Evolutionary conservation across 192 early-diverging fungal species (phyloP).

Genomic region (Backusella morwellensis): DNA sequence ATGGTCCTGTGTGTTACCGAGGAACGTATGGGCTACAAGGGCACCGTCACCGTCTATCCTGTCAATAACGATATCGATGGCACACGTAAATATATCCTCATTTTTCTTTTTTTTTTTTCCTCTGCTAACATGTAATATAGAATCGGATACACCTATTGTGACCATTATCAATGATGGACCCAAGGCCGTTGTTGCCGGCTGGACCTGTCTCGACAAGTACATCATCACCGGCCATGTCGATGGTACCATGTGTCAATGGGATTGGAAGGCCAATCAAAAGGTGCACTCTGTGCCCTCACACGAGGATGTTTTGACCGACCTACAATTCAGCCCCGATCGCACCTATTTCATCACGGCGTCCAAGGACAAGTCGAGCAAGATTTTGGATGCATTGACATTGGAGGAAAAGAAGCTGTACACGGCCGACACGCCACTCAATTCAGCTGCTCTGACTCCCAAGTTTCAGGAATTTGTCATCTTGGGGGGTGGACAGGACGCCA

Average conservation of each 20-base stretch:
- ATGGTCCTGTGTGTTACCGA: slow-evolving; percentile 94
- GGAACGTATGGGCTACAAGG: slow-evolving; percentile 89
- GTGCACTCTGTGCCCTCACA: slow-evolving; percentile 69
- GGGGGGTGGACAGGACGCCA: slow-evolving; percentile 99
- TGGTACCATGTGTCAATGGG: slow-evolving; percentile 86
- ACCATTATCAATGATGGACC: slow-evolving; percentile 65
- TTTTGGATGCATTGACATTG: slow-evolving; percentile 86
- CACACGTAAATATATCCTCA: slow-evolving; percentile 28
- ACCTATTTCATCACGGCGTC: slow-evolving; percentile 95
- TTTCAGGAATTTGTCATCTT: slow-evolving; percentile 78
- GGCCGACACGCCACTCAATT: slow-evolving; percentile 89
- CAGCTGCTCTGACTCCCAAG: slow-evolving; percentile 87
- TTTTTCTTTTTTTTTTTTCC: neutral
- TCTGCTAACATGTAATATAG: neutral
- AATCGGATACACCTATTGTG: slow-evolving; percentile 76
- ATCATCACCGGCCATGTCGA: slow-evolving; percentile 95
- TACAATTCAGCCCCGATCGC: slow-evolving; percentile 89
- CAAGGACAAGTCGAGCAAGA: slow-evolving; percentile 89
- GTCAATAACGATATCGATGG: slow-evolving; percentile 62
- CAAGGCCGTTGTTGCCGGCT: slow-evolving; percentile 91
- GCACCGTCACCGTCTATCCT: slow-evolving; percentile 80
- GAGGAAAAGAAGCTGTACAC: slow-evolving; percentile 80
- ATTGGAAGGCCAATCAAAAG: slow-evolving; percentile 77
- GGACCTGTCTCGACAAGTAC: slow-evolving; percentile 90
- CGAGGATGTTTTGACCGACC: slow-evolving; percentile 74